Conservation (phyloP, 345 rosid species). For the Populus simonii region DNA sequence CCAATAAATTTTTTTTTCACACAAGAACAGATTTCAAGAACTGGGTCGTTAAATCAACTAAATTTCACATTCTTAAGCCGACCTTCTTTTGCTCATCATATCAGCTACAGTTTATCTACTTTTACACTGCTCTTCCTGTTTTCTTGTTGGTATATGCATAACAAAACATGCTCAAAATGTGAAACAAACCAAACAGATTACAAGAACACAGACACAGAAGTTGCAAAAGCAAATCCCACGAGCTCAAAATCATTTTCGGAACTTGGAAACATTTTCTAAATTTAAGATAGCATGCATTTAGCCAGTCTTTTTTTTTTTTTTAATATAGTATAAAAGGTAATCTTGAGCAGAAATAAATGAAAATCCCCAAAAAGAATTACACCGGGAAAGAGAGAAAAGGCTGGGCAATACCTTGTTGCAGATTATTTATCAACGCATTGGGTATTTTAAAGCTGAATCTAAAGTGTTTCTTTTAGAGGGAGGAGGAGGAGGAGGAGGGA, state of each 20-base stretch:
- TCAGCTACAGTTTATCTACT: neutral
- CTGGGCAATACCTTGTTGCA: constrained; percentile 14
- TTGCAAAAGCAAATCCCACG: neutral
- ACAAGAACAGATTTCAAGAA: neutral
- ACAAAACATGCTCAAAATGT: neutral
- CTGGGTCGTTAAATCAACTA: neutral
- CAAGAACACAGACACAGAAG: neutral
- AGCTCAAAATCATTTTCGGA: neutral
- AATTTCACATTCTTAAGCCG: neutral
- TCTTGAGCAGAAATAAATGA: neutral
- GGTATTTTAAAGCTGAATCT: neutral
- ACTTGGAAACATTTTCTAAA: neutral
- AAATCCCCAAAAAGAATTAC: neutral
- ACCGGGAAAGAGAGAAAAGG: neutral
- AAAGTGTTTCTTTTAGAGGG: neutral
- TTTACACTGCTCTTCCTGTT: neutral
- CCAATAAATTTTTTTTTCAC: neutral
- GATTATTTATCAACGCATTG: neutral
- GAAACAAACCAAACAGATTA: neutral
- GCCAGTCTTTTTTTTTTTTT: neutral
- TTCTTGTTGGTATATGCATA: neutral
- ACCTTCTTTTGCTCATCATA: neutral
- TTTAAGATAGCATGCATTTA: constrained; percentile 10
- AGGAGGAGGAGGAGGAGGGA: neutral
- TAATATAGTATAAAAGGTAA: neutral